Evolutionary conservation across 2,329 filamentous ascomycete species (phyloP), one percentile per base, ranked within the genome.

Genomic region (Sporothrix pallida): DNA sequence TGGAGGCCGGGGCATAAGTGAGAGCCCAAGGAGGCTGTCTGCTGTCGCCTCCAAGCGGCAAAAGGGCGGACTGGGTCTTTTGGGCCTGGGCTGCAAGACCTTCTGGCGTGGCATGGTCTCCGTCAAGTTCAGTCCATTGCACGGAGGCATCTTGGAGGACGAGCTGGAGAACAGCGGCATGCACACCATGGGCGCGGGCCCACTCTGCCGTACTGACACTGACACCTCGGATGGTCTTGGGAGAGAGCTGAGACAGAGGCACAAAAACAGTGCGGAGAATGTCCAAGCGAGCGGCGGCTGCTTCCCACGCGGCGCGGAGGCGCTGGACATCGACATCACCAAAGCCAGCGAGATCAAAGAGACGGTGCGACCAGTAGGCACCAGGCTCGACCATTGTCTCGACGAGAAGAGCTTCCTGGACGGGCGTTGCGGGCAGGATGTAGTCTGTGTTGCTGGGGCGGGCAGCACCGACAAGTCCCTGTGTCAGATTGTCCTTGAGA

Each of bases 301-400:
- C 75, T 31, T 77, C 73, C 82, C 82, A 83, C 7, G 82, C 79
- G 8, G 78, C 75, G 26, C 78, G 75, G 17, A 83, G 73, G 23
- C 79, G 78, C 1, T 70, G 42, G 4, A 78, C 46, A 70, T 83
- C 80, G 3, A 82, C 75, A 0, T 74, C 50, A 1, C 65, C 73
- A 2, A 78, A 46, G 15, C 73, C 65, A 26, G 78, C 76, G 20
- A 83, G 77, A 10, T 77, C 76, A 70, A 83, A 82, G 46, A 83
- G 78, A 15, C 80, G 80, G 67, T 83, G 81, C 44, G 81, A 81
- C 82, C 82, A 83, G 75, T 84, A 83, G 63, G 81, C 78, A 31
- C 79, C 77, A 4, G 79, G 77, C 20, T 79, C 80, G 6, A 80
- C 76, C 80, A 83, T 81, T 0, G 81, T 83, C 77, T 84, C 82